These are phyloP conservation scores for Populus ilicifolia DNA, from an alignment of 345 rosid genomes.

Conservation along the genomic window DNA sequence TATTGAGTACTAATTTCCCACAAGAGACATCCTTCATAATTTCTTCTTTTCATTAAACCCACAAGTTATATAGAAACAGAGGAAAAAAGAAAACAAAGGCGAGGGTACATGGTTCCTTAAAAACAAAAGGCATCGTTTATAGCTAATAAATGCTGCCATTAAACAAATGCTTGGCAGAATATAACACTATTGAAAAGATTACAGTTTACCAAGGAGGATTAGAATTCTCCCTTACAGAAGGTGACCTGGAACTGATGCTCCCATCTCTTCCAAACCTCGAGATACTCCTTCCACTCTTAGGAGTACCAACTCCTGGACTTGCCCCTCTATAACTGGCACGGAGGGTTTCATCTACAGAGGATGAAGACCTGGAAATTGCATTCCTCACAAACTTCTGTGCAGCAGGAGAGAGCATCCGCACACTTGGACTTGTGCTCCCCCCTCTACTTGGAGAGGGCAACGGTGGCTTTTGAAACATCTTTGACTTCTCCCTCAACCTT, in stretches of 20 bases:
- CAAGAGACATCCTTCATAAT: background rate
- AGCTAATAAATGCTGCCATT: background rate
- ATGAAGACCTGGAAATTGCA: slow-evolving; percentile 74
- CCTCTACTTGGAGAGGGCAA: slow-evolving; percentile 83
- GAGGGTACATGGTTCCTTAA: background rate
- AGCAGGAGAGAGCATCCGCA: slow-evolving; percentile 78
- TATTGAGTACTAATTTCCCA: background rate
- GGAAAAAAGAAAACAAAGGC: background rate
- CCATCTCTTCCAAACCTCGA: slow-evolving; percentile 82
- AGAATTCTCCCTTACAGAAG: slow-evolving; percentile 54
- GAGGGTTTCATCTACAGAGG: slow-evolving; percentile 89
- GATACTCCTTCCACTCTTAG: slow-evolving; percentile 64
- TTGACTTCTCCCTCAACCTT: slow-evolving; percentile 72
- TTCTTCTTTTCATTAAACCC: background rate
- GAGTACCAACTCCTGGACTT: slow-evolving; percentile 65
- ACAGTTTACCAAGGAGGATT: slow-evolving; percentile 50
- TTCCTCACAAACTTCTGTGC: slow-evolving; percentile 91
- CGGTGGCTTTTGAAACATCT: slow-evolving; percentile 84
- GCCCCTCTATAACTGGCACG: slow-evolving; percentile 92
- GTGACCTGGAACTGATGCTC: slow-evolving; percentile 38
- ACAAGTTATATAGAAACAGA: background rate
- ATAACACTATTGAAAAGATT: background rate
- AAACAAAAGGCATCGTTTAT: background rate
- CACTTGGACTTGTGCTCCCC: slow-evolving; percentile 94
- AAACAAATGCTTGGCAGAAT: background rate